Percentiles rank a stretch among this genome's conserved stretches.
These are phyloP conservation scores for Nepenthes mirabilis DNA, from an alignment of 148 eudicot genomes.

Conservation along the genomic window DNA sequence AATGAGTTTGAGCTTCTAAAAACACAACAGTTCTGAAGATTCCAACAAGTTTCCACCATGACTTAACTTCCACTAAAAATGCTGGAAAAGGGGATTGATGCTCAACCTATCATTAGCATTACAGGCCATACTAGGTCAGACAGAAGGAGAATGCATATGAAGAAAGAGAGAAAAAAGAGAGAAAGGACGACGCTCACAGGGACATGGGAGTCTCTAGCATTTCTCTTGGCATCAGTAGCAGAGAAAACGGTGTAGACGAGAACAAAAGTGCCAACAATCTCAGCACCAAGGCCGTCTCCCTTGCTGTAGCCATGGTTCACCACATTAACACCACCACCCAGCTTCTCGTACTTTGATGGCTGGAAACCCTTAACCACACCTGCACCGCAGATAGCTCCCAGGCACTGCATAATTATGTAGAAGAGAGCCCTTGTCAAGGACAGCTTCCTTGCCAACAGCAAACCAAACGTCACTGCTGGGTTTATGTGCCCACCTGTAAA, in stretches of 20 bases:
- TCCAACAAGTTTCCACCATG: too few species aligned
- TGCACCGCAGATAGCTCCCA: conserved; percentile 40
- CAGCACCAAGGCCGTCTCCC: conserved; percentile 43
- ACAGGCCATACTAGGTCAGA: too few species aligned
- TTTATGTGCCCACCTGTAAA: conserved; percentile 28
- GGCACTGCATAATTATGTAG: conserved; percentile 41
- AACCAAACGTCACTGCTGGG: conserved; percentile 42
- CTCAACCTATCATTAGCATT: too few species aligned
- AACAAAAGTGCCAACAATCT: conserved; percentile 34
- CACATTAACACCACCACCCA: conserved; percentile 40
- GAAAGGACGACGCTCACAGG: conserved; percentile 20
- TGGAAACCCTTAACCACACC: conserved; percentile 35
- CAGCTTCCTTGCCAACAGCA: conserved; percentile 37
- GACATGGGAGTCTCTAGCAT: conserved; percentile 41
- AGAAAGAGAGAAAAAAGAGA: background rate
- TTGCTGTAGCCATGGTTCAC: conserved; percentile 35
- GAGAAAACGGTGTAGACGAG: conserved; percentile 37
- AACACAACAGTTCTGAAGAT: too few species aligned
- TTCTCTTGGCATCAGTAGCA: conserved; percentile 44
- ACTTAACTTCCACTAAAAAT: too few species aligned
- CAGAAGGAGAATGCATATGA: too few species aligned
- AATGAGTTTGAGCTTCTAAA: too few species aligned
- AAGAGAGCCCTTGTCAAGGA: conserved; percentile 35
- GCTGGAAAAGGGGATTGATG: too few species aligned
- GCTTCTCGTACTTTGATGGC: conserved; percentile 16